Base-by-base conservation (phyloP, 768 basidiomycete species). In the Exsudoporus frostii region DNA sequence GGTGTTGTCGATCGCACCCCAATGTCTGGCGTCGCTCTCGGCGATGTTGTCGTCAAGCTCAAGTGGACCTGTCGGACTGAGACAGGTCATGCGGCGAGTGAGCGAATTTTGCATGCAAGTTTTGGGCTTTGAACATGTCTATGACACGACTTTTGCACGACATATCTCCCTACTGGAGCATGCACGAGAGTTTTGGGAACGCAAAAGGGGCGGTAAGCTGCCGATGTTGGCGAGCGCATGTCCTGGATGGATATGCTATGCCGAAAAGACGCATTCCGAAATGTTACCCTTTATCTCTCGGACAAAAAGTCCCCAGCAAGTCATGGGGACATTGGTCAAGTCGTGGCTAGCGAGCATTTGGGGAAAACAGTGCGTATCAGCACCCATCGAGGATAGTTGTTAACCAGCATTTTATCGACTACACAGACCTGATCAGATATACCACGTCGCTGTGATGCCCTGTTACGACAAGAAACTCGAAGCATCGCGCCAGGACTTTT, bases 391-490 rank as follows among this genome's bases (percentile, higher is more conserved):
- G 2, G n/a, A 15, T 46, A 27, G 6, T 40, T 3, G n/a, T 42
- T 30, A 46, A 29, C 50, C 54, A 22, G 62, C 46, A 9, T 55
- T 38, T 45, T 53, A 2, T 24, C 17, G 32, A 9, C 14, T 15
- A 14, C 19, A 24, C 67, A 95, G 91, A 36, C 92, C 93, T 1
- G 77, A 90, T 63, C 78, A 91, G 61, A 82, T 99, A 41, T 99
- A 98, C 66, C 97, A 99, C 64, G 93, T 98, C 48, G 81, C 92
- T 0, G 94, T 98, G 46, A 98, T 98, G 95, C 96, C 97, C 0
- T 99, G 97, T 71, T 98, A 98, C 71, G 97, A 99, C 79, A 98
- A 98, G 74, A 99, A 99, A 67, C 84, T 99, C 15, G 97, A 99
- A 72, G 97, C 97, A 0, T 98, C 95, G 9, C 81, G 97, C 25